Base-by-base conservation (phyloP, 192 early-diverging fungal species). In the Rhizophagus clarus region DNA sequence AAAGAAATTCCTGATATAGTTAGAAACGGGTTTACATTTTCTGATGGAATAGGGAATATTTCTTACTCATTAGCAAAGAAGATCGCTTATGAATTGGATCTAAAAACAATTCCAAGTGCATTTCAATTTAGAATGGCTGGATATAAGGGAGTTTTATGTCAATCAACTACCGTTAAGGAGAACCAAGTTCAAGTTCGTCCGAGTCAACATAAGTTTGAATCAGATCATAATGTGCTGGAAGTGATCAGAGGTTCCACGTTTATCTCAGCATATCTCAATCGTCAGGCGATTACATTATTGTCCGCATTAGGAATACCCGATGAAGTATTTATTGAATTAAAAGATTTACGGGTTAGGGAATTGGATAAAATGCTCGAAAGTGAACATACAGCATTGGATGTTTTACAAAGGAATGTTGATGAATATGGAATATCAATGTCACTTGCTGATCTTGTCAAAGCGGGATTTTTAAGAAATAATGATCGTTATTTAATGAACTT, bases 11-110 rank as follows among this genome's bases (percentile, higher is more conserved):
- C 76, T 2, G 94, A 96, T 71, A 84, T 96, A 47, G 81, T 85
- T 62, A 72, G 81, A 4, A 86, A 92, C 66, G 84, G 85, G 4
- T 92, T 82, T 63, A 85, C 72, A 0, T 96, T 96, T 75, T 93
- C 92, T 31, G 94, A 96, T 81, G 94, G 94, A 3, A 87, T 92
- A 14, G 94, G 94, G 32, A 85, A 85, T 14, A 87, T 96, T 32
- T 91, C 91, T 0, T 74, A 61, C 2, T 62, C 47, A 4, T 72
- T 95, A 45, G 87, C 91, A 15, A 47, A 79, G 10, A 76, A 83
- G 10, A 83, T 92, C 29, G 84, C 84, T 3, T 64, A 75, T 11
- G 75, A 73, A 2, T 62, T 89, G 69, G 84, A 85, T 24, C 82
- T 89, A 20, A 80, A 72, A 29, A 40, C 47, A 0, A 64, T 82